These are phyloP conservation scores for Rossbeevera mucosa DNA, from an alignment of 768 basidiomycete genomes.

Conservation along the genomic window DNA sequence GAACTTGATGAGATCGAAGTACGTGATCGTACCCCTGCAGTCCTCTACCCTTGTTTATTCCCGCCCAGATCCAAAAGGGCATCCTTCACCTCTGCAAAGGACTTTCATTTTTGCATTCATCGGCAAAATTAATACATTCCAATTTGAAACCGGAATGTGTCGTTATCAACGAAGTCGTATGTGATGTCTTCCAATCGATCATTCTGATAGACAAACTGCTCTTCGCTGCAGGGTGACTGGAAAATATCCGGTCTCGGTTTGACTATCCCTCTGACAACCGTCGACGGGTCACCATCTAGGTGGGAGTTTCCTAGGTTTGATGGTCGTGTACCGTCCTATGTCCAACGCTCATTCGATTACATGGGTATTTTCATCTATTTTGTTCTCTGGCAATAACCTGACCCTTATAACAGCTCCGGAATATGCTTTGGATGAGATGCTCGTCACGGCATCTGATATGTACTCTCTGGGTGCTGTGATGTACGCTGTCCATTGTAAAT, in stretches of 20 bases:
- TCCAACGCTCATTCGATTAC: constrained; percentile 92
- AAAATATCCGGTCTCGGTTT: constrained; percentile 89
- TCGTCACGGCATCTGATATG: constrained; percentile 88
- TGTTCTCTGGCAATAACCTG: not conserved
- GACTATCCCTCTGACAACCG: constrained; percentile 67
- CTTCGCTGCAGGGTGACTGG: constrained; percentile 86
- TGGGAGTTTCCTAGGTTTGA: constrained; percentile 94
- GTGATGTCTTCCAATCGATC: constrained; percentile 23
- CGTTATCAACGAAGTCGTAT: constrained; percentile 82
- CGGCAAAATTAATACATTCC: constrained; percentile 87
- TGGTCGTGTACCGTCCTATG: constrained; percentile 67
- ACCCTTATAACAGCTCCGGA: constrained; percentile 68
- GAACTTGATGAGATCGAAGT: constrained; percentile 98
- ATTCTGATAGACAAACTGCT: not conserved
- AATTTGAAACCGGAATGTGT: constrained; percentile 86
- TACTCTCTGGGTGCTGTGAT: constrained; percentile 89
- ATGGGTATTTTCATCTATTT: constrained; percentile 53
- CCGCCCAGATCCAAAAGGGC: constrained; percentile 85
- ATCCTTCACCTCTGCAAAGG: constrained; percentile 90
- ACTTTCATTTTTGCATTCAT: constrained; percentile 84
- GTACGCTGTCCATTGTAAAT: constrained; percentile 87
- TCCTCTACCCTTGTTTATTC: constrained; percentile 5
- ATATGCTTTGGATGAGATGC: constrained; percentile 85
- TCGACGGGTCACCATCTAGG: constrained; percentile 67
- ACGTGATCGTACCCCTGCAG: constrained; percentile 17